phyloP scores from a whole-genome alignment of 176 grass and related monocot species.

The maize (Zea mays) region DNA sequence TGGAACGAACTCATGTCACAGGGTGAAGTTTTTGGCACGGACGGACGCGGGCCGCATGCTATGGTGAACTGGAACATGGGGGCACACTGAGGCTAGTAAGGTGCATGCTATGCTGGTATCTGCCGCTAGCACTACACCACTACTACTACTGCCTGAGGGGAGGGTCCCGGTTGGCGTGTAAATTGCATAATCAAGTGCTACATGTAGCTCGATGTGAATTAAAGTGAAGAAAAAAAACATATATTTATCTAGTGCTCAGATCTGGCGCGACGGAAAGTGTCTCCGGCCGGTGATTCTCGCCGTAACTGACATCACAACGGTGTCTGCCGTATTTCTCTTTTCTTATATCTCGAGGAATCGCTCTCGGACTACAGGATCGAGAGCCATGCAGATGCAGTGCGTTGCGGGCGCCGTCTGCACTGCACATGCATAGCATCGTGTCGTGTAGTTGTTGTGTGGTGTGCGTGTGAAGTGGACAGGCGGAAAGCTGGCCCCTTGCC shows the following conservation, averaged over 20 bases:
- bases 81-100: no score
- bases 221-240: background rate
- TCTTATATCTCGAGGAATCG: background rate
- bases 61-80: no score
- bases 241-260: background rate
- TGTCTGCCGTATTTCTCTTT: no score
- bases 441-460: background rate
- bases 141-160: background rate
- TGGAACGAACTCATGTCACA: background rate
- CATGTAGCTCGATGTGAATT: slow-evolving; percentile 22
- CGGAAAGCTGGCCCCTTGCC: background rate
- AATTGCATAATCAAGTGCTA: background rate
- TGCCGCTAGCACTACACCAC: no score
- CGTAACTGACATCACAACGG: background rate
- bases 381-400: no score
- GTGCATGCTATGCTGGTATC: no score
- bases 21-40: no score
- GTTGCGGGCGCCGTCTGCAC: background rate
- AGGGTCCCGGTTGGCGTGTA: background rate
- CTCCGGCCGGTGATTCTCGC: background rate
- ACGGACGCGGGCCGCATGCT: no score
- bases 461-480: background rate
- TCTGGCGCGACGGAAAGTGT: background rate
- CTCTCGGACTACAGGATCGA: no score
- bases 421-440: background rate